Percentiles rank a stretch among this genome's conserved stretches.
Conservation (phyloP, 345 rosid genomes). For the Linum lewisii region DNA sequence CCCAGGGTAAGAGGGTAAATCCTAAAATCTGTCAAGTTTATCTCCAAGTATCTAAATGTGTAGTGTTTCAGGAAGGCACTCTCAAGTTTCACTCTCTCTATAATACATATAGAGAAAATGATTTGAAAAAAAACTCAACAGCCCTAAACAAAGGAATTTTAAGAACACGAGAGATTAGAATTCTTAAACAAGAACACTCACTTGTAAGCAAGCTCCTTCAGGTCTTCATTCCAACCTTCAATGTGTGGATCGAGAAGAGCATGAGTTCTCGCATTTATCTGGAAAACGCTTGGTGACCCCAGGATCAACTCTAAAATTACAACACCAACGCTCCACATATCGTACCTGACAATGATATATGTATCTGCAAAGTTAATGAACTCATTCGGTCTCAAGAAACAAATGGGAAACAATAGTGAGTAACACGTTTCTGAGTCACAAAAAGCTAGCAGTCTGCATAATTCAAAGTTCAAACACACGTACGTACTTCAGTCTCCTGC, state of each 20-base stretch:
- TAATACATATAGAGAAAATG: too few relatives aligned
- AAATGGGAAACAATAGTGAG: constrained; percentile 1
- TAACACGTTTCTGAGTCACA: background rate
- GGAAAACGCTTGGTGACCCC: constrained; percentile 87
- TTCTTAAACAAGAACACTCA: constrained; percentile 23
- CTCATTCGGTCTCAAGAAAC: background rate
- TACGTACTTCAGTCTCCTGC: constrained; percentile 49
- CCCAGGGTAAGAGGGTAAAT: too few relatives aligned
- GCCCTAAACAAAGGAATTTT: background rate
- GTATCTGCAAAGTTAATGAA: background rate
- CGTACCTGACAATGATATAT: constrained; percentile 42
- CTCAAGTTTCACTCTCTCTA: too few relatives aligned
- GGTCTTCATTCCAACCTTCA: constrained; percentile 72
- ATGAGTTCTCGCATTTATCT: constrained; percentile 52
- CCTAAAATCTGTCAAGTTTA: too few relatives aligned
- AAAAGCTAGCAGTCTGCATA: background rate
- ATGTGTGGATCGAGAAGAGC: constrained; percentile 76
- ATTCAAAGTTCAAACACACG: constrained; percentile 5
- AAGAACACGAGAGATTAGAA: too few relatives aligned
- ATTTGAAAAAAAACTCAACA: too few relatives aligned
- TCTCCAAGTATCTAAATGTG: too few relatives aligned
- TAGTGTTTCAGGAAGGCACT: too few relatives aligned
- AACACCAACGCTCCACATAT: constrained; percentile 97
- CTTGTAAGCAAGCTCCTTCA: constrained; percentile 90
- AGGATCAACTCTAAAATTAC: constrained; percentile 84